phyloP scores from a whole-genome alignment of 441 rosid genomes.

The Erysimum cheiri region DNA sequence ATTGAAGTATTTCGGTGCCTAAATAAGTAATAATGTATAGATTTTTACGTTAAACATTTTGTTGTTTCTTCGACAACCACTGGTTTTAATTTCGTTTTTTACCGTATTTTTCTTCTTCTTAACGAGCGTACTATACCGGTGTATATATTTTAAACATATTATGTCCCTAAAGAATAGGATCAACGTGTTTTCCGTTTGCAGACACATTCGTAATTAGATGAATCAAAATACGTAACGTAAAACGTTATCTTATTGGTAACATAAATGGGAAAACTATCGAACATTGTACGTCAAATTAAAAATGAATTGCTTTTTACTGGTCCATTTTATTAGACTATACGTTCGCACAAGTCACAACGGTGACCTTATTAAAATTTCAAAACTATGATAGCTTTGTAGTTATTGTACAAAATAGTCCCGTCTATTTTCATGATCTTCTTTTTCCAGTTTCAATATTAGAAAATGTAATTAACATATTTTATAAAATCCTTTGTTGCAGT shows the following conservation, averaged over 20 bases:
- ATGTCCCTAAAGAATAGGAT: background rate
- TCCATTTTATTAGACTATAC: background rate
- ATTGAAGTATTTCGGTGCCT: slow-evolving; percentile 44
- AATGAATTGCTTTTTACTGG: background rate
- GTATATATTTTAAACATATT: slow-evolving; percentile 4
- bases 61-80: slow-evolving; percentile 42
- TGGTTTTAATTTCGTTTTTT: slow-evolving; percentile 20
- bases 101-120: background rate
- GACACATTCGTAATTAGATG: background rate
- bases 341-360: background rate
- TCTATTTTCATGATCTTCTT: background rate
- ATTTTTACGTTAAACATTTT: slow-evolving; percentile 10
- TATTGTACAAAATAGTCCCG: no score
- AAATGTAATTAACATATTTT: background rate
- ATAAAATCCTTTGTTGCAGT: background rate
- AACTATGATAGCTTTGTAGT: background rate
- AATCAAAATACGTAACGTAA: background rate
- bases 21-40: slow-evolving; percentile 28
- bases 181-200: slow-evolving; percentile 29
- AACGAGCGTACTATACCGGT: background rate
- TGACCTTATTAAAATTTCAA: background rate
- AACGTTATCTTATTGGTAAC: background rate
- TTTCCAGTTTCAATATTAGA: no score
- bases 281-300: background rate
- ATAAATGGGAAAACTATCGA: slow-evolving; percentile 11